Evolutionary conservation across 108 stramenopile species (phyloP), one percentile per base, ranked within the genome.

Genomic region (Nitzschia sp.): DNA sequence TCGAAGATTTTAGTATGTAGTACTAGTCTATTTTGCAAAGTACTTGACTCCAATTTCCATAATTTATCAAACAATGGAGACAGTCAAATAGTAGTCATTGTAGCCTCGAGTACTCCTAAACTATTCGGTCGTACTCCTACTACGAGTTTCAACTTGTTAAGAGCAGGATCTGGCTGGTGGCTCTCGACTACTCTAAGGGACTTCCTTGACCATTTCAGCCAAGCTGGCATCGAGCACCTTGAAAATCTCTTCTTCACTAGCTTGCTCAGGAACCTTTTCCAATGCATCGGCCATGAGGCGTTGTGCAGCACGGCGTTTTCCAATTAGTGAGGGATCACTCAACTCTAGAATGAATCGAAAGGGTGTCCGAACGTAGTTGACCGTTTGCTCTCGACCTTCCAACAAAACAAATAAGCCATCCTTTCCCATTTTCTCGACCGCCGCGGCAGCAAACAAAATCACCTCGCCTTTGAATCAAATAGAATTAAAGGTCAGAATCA

Each of bases 351-450:
- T 85, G 75, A 91, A 95, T 45, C 90, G 82, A 59, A 83, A 69
- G 0, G 88, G 86, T 1, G 90, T 92, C 17, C 73, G 76, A 1
- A 95, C 89, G 48, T 92, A 95, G 58, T 92, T 88, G 41, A 95
- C 89, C n/a, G 91, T 95, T 59, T 89, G 89, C 54, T 85, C 91
- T 0, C 94, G 77, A 25, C 94, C 94, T 65, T 95, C 94, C 60
- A 95, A 48, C 63, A 92, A 59, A 2, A 92, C 90, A 45, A 85
- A 78, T 1, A 89, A 45, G 3, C 91, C 91, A 58, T 88, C 87
- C 26, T 80, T 80, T 0, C 75, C 76, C 85, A 95, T 80, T 26
- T 71, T 74, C 54, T 80, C 63, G 25, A 92, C 76, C 9, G 90
- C 88, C 13, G 77, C 59, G 27, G 88, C 86, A 25, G 91, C 91